A percentile compares a stretch with the other conserved stretches of the same genome.
Conservation (phyloP, 352 stramenopile genomes). For the Blastocystis hominis region DNA sequence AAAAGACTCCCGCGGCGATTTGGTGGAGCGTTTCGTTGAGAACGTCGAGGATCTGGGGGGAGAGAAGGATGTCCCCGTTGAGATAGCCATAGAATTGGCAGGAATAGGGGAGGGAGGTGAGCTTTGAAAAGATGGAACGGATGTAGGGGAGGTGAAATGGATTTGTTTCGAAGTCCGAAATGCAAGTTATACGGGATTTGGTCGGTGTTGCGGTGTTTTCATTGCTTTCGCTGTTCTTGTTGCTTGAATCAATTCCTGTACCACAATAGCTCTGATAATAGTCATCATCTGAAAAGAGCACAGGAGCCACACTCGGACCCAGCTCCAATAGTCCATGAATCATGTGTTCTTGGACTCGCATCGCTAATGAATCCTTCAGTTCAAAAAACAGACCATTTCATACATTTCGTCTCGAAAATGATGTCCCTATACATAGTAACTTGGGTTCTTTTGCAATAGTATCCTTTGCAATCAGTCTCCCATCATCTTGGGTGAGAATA, state of each 20-base stretch:
- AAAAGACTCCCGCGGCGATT: neutral
- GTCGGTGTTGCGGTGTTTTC: neutral
- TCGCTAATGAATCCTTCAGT: constrained; percentile 1
- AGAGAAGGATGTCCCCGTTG: constrained; percentile 44
- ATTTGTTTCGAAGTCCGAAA: neutral
- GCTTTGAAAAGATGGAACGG: constrained; percentile 25
- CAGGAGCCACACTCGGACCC: neutral
- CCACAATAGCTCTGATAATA: constrained; percentile 9
- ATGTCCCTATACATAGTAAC: constrained; percentile 17
- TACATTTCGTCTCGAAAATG: constrained; percentile 40
- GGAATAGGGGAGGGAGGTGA: neutral
- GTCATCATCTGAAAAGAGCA: constrained; percentile 34
- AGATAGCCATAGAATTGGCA: constrained; percentile 33
- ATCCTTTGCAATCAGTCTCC: no score
- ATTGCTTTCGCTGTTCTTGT: no score
- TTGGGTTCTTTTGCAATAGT: neutral
- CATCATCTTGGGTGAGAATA: no score
- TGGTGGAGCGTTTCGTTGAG: neutral
- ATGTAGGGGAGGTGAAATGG: constrained; percentile 31
- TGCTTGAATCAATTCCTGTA: neutral
- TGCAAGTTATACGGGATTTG: neutral
- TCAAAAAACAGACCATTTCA: neutral
- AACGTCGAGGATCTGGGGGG: neutral
- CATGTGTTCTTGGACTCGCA: constrained; percentile 30
- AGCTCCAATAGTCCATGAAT: neutral